Evolutionary conservation across 2,329 filamentous ascomycete species (phyloP).

Genomic region (Ceratocystis cubensis): DNA sequence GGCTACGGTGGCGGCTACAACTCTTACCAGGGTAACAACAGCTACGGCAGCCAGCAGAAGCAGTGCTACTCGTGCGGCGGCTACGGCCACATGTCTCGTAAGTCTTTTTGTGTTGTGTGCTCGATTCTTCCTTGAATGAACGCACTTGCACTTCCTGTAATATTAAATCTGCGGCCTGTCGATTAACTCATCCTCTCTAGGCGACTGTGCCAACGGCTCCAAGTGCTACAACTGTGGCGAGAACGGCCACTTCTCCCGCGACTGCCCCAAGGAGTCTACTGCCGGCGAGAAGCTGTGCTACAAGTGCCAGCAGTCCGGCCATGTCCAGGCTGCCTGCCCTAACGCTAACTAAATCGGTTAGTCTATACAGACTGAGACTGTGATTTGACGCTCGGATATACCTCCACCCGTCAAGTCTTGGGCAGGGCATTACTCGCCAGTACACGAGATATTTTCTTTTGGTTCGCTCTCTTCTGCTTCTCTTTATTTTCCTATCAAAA

Average conservation of each 20-base stretch:
- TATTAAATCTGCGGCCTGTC: neutral
- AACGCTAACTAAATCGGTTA: constrained; percentile 45
- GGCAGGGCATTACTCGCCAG: neutral
- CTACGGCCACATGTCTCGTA: constrained; percentile 88
- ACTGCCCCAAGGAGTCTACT: constrained; percentile 86
- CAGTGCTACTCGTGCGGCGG: constrained; percentile 98
- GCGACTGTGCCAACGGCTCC: constrained; percentile 94
- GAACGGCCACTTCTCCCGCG: constrained; percentile 86
- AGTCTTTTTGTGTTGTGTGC: constrained; percentile 26
- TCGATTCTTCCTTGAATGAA: no score
- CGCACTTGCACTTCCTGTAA: no score
- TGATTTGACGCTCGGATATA: no score
- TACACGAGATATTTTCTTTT: neutral
- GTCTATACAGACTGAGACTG: no score
- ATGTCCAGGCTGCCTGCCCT: constrained; percentile 89
- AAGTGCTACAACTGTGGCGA: constrained; percentile 99
- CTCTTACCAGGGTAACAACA: constrained; percentile 23
- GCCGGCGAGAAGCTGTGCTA: constrained; percentile 92
- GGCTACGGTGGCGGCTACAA: constrained; percentile 36
- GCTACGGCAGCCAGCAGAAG: constrained; percentile 50
- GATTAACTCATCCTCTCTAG: constrained; percentile 29
- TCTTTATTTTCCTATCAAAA: constrained; percentile 5
- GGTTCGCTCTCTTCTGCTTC: constrained; percentile 4
- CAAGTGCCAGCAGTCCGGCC: constrained; percentile 75
- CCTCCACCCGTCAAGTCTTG: neutral